Percentiles rank a stretch among this genome's conserved stretches.
phyloP scores from a whole-genome alignment of 2,329 filamentous ascomycete genomes.

The Trichoderma aggressivum region DNA sequence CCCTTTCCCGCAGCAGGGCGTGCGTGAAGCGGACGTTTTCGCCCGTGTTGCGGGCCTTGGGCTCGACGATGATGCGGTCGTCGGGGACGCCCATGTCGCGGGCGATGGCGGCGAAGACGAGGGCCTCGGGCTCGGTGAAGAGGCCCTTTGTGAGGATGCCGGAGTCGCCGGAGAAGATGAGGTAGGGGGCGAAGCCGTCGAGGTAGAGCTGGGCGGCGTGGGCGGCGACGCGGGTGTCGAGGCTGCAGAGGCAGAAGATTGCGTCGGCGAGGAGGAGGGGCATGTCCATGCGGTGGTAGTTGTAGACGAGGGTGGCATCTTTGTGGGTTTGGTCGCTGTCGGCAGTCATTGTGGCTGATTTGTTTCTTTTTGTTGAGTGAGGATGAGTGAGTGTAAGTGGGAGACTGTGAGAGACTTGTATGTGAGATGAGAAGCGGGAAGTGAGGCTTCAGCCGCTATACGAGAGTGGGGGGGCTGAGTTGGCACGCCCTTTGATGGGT shows the following conservation, averaged over 20 bases:
- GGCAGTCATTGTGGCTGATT: neutral
- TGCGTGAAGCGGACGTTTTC: slow-evolving; percentile 47
- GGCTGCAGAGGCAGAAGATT: slow-evolving; percentile 47
- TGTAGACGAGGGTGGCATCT: slow-evolving; percentile 40
- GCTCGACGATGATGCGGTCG: slow-evolving; percentile 39
- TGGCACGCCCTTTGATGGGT: neutral
- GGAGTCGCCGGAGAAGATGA: slow-evolving; percentile 44
- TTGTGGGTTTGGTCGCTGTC: slow-evolving; percentile 6
- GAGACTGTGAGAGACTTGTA: neutral
- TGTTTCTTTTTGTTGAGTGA: neutral
- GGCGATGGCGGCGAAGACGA: slow-evolving; percentile 42
- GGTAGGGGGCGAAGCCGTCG: slow-evolving; percentile 35
- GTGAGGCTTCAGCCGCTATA: slow-evolving; percentile 4
- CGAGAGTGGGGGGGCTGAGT: neutral
- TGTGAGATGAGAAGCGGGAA: neutral
- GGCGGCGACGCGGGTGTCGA: slow-evolving; percentile 43
- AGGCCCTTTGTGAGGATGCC: slow-evolving; percentile 40
- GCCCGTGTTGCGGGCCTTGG: slow-evolving; percentile 42
- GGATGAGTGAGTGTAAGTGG: neutral
- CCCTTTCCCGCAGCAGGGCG: slow-evolving; percentile 30
- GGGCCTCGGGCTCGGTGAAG: slow-evolving; percentile 41
- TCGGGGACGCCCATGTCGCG: slow-evolving; percentile 38
- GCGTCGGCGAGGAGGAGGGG: slow-evolving; percentile 36
- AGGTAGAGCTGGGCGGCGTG: slow-evolving; percentile 43
- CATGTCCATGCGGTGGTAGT: slow-evolving; percentile 43